These are phyloP conservation scores for Cicer chorassanicum DNA, from an alignment of 306 rosid genomes.

Conservation along the genomic window DNA sequence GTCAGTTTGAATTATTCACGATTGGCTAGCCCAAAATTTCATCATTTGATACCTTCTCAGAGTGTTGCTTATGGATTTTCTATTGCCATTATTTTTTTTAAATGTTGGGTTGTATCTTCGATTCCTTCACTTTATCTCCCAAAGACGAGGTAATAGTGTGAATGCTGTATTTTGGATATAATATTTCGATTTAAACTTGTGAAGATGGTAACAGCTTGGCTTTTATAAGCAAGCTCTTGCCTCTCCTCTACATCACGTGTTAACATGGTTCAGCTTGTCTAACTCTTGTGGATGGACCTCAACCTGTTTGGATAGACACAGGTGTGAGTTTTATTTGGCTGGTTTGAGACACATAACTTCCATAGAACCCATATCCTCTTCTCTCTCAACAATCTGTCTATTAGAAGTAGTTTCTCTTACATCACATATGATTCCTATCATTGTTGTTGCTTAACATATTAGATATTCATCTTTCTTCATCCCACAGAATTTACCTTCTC, in stretches of 20 bases:
- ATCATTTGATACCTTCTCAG: neutral
- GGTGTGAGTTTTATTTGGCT: neutral
- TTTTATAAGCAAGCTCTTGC: neutral
- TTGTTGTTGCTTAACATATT: conserved; percentile 24
- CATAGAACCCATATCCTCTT: neutral
- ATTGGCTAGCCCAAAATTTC: neutral
- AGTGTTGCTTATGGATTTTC: neutral
- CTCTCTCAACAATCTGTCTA: neutral
- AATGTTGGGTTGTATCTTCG: neutral
- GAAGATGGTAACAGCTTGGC: neutral
- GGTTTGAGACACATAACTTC: neutral
- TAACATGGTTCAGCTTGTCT: neutral
- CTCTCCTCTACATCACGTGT: neutral
- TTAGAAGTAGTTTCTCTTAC: neutral
- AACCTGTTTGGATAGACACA: too few species aligned
- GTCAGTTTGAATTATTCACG: neutral
- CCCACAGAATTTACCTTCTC: neutral
- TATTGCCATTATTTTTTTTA: neutral
- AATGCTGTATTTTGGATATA: neutral
- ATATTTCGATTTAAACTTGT: neutral
- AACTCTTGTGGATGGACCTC: neutral
- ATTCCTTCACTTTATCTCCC: neutral
- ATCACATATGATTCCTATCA: neutral
- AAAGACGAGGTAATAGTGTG: neutral
- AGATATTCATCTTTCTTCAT: neutral